Conservation (phyloP, 1,284 basidiomycete genomes). For the Trichosporon inkin region DNA sequence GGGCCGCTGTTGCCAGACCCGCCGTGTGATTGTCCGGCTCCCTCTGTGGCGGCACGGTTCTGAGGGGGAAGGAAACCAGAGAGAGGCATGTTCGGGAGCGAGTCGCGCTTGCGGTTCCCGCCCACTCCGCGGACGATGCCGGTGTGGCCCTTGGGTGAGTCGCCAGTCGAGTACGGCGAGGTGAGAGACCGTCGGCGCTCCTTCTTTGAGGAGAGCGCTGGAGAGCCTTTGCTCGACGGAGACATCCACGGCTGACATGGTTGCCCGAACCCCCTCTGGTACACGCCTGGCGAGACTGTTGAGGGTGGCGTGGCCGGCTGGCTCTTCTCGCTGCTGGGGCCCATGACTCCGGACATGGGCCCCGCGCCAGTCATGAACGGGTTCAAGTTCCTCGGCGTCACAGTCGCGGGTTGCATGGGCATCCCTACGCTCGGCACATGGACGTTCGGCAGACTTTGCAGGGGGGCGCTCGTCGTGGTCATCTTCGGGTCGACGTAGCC, state of each 20-base stretch:
- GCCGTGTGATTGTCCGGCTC: neutral
- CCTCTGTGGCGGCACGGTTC: neutral
- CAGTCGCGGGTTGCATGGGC: neutral
- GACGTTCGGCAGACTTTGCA: neutral
- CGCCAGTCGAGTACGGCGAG: conserved; percentile 9
- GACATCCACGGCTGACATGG: neutral
- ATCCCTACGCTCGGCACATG: neutral
- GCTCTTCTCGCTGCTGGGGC: neutral
- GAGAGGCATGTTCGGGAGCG: neutral
- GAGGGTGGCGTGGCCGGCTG: neutral
- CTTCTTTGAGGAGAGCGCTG: conserved; percentile 6
- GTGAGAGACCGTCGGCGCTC: conserved; percentile 9
- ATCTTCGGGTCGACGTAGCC: neutral
- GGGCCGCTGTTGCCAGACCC: neutral
- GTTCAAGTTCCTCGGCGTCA: neutral
- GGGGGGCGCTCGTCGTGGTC: neutral
- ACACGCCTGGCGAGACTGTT: conserved; percentile 28
- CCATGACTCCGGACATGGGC: neutral
- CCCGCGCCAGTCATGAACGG: neutral
- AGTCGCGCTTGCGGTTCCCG: neutral
- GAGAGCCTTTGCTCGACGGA: neutral
- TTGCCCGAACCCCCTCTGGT: conserved; percentile 14
- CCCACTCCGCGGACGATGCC: neutral
- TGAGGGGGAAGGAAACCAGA: neutral
- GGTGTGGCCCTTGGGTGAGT: neutral